phyloP scores from a whole-genome alignment of 352 stramenopile species.

The Blastocystis sp. region DNA sequence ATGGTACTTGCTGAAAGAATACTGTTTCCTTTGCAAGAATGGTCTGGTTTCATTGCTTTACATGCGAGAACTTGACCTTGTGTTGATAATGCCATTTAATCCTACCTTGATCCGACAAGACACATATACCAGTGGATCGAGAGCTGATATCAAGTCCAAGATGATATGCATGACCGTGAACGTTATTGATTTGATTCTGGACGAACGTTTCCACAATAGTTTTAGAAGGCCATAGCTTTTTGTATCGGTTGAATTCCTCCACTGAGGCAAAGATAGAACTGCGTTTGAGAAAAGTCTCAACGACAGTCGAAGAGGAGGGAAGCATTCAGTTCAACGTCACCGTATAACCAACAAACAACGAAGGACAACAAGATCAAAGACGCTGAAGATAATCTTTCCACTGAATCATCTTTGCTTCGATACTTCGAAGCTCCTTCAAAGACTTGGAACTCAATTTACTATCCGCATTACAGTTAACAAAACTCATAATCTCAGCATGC shows the following conservation, averaged over 20 bases:
- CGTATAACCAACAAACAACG: neutral
- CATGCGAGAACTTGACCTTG: constrained; percentile 13
- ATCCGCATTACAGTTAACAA: neutral
- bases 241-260: constrained; percentile 8
- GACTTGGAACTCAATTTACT: neutral
- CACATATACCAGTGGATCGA: constrained; percentile 16
- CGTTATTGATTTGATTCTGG: neutral
- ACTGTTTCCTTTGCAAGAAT: constrained; percentile 27
- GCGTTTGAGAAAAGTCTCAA: neutral
- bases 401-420: too few species aligned
- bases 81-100: neutral
- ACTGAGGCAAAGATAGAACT: constrained; percentile 20
- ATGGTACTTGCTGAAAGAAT: constrained; percentile 1
- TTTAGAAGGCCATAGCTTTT: constrained; percentile 12
- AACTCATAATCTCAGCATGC: neutral
- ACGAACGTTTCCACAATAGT: neutral
- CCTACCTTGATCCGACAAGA: neutral
- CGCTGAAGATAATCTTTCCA: too few species aligned
- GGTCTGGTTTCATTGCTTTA: constrained; percentile 8
- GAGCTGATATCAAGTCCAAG: constrained; percentile 47
- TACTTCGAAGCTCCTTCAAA: neutral
- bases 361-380: too few species aligned
- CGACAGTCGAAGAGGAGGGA: neutral
- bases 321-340: neutral
- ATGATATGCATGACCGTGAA: neutral